These are phyloP conservation scores for Nigrograna mackinnonii DNA, from an alignment of 2,329 filamentous ascomycete genomes.

Conservation along the genomic window DNA sequence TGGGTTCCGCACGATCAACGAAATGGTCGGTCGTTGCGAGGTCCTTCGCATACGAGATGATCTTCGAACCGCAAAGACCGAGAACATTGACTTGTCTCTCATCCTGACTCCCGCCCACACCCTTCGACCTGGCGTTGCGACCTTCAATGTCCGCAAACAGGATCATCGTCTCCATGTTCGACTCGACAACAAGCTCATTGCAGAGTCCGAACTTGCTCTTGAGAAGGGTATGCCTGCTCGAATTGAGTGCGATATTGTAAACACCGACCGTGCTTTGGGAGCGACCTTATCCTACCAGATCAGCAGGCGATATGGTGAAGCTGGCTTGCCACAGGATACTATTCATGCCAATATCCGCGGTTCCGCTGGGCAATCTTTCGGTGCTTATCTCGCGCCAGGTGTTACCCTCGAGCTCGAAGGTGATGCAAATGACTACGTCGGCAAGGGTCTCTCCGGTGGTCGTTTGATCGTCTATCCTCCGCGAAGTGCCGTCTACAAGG, in stretches of 20 bases:
- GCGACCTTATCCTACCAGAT: constrained; percentile 96
- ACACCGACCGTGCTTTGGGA: constrained; percentile 92
- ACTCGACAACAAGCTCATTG: constrained; percentile 95
- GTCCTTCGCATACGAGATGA: constrained; percentile 85
- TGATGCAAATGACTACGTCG: constrained; percentile 95
- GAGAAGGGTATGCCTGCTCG: constrained; percentile 92
- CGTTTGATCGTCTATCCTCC: constrained; percentile 93
- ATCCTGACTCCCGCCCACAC: constrained; percentile 96
- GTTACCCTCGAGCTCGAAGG: constrained; percentile 94
- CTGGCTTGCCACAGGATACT: constrained; percentile 86
- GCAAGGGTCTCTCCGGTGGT: constrained; percentile 92
- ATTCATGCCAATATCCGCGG: constrained; percentile 97
- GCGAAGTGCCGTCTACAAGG: constrained; percentile 87
- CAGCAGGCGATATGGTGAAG: constrained; percentile 88
- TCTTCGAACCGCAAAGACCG: constrained; percentile 82
- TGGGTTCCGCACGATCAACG: constrained; percentile 92
- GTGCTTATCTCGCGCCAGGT: constrained; percentile 90
- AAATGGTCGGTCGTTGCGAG: constrained; percentile 95
- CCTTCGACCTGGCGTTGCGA: constrained; percentile 89
- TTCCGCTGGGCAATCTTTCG: constrained; percentile 94
- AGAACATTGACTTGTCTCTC: constrained; percentile 89
- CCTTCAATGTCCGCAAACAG: constrained; percentile 97
- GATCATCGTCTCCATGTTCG: constrained; percentile 92
- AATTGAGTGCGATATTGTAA: constrained; percentile 95
- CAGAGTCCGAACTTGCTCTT: constrained; percentile 89